Evolutionary conservation across 1,284 basidiomycete species (phyloP).

Genomic region (Microbotryum silenes-acaulis): DNA sequence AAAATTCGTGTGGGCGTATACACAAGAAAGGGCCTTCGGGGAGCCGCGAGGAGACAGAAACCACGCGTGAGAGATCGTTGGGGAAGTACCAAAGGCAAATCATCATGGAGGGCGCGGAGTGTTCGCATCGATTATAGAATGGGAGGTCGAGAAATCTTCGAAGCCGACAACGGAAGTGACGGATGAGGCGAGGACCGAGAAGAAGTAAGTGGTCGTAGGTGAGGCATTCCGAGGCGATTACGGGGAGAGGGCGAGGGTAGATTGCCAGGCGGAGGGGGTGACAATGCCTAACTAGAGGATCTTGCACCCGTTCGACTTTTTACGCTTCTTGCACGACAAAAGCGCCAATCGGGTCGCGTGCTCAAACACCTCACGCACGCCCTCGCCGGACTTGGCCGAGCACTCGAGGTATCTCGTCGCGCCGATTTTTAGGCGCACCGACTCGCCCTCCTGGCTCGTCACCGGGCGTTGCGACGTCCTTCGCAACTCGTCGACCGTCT

Average conservation of each 20-base stretch:
- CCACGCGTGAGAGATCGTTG: no score
- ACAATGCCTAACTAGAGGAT: slow-evolving; percentile 50
- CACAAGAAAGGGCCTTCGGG: background rate
- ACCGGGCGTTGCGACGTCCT: slow-evolving; percentile 86
- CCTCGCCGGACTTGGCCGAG: slow-evolving; percentile 79
- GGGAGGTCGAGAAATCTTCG: background rate
- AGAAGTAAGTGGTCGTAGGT: background rate
- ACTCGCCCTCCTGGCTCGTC: slow-evolving; percentile 59
- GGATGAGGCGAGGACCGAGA: background rate
- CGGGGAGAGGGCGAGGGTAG: background rate
- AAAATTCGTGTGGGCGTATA: background rate
- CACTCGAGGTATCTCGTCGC: slow-evolving; percentile 89
- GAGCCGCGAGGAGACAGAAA: background rate
- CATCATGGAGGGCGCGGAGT: background rate
- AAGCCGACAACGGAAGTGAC: background rate
- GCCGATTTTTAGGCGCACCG: slow-evolving; percentile 81
- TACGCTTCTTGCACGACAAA: slow-evolving; percentile 51
- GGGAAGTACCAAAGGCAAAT: background rate
- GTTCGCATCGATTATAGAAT: background rate
- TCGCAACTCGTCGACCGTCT: slow-evolving; percentile 80
- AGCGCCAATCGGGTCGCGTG: slow-evolving; percentile 53
- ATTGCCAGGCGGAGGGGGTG: background rate
- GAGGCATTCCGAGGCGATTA: background rate
- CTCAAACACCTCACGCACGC: slow-evolving; percentile 88
- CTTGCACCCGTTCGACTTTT: slow-evolving; percentile 67